These are phyloP conservation scores for Populus euphratica DNA, from an alignment of 345 rosid genomes.

Conservation along the genomic window DNA sequence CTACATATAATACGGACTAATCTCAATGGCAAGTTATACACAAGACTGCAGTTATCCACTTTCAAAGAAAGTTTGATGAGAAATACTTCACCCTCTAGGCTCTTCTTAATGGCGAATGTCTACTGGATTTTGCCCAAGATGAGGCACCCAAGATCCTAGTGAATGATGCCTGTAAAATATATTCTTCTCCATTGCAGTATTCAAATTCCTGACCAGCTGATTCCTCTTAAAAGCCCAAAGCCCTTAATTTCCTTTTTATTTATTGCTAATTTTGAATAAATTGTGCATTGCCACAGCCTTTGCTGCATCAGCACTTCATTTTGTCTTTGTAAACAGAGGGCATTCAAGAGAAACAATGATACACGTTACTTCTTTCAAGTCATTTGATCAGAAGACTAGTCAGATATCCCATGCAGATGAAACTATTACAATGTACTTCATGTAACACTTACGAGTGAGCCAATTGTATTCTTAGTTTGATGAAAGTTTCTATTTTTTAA, in stretches of 20 bases:
- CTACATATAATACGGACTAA: not conserved
- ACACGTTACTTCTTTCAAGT: not conserved
- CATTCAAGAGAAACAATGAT: not conserved
- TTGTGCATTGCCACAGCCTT: not conserved
- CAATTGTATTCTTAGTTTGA: not conserved
- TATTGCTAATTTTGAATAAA: not conserved
- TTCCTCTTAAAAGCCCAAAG: not conserved
- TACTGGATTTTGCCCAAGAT: not conserved
- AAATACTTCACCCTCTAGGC: not conserved
- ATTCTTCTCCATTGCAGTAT: not conserved
- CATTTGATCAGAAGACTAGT: not conserved
- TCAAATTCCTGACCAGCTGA: not conserved
- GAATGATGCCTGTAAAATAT: not conserved
- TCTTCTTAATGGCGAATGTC: not conserved
- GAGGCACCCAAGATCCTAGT: not conserved
- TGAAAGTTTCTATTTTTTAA: not conserved
- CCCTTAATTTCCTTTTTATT: not conserved
- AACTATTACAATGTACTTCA: not conserved
- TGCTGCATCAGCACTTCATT: not conserved
- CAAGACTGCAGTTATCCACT: not conserved
- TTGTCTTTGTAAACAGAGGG: not conserved
- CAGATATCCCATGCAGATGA: not conserved
- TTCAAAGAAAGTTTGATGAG: not conserved
- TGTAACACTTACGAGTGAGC: not conserved
- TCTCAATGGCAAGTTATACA: not conserved